Conservation (phyloP, 495 filamentous ascomycete species). For the Pyrenopolyporus hunteri region DNA sequence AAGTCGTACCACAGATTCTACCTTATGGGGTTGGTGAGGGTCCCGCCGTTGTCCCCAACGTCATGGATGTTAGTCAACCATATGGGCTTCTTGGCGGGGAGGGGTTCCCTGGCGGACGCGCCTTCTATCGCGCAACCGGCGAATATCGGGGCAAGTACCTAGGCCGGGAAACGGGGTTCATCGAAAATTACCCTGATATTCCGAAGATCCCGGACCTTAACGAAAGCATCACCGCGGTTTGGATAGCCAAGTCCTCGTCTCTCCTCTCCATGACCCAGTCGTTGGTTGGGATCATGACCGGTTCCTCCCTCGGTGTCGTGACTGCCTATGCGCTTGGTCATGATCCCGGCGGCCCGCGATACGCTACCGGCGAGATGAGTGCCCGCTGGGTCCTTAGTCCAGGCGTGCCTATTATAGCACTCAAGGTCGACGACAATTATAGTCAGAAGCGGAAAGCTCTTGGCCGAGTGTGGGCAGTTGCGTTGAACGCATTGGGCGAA, state of each 20-base stretch:
- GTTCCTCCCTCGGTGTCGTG: constrained; percentile 86
- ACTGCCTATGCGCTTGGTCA: constrained; percentile 80
- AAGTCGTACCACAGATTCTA: constrained; percentile 73
- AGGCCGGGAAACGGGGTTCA: constrained; percentile 55
- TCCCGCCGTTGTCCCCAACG: constrained; percentile 75
- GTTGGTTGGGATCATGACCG: constrained; percentile 79
- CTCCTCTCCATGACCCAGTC: constrained; percentile 77
- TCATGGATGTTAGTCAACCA: constrained; percentile 85
- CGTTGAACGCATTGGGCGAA: constrained; percentile 90
- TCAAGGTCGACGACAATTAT: constrained; percentile 84
- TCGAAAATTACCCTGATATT: constrained; percentile 64
- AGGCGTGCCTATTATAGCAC: constrained; percentile 86
- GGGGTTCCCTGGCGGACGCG: constrained; percentile 78
- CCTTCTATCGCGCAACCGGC: constrained; percentile 74
- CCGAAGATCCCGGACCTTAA: constrained; percentile 67
- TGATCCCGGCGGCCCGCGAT: constrained; percentile 67
- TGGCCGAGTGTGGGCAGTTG: constrained; percentile 82
- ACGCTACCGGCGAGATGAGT: constrained; percentile 75
- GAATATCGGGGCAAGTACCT: constrained; percentile 82
- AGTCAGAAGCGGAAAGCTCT: constrained; percentile 68
- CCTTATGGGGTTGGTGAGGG: constrained; percentile 80
- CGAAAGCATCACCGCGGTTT: constrained; percentile 76
- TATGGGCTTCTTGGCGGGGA: constrained; percentile 86
- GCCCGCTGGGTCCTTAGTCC: constrained; percentile 88
- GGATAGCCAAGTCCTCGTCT: constrained; percentile 84